phyloP scores from a whole-genome alignment of 2,329 filamentous ascomycete genomes.

The Diaporthe helianthi region DNA sequence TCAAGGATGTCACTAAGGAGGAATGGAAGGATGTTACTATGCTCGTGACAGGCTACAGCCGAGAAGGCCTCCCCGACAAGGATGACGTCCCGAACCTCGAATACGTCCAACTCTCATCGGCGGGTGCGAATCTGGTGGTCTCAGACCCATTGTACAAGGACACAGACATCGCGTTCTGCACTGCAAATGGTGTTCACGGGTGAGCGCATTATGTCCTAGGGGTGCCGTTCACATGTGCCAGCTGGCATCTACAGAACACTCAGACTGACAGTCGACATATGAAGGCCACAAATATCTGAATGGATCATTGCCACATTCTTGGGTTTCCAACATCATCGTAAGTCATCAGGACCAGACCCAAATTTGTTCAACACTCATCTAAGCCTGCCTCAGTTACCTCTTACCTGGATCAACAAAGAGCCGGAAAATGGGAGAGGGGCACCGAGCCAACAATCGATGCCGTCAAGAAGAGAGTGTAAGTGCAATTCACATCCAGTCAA shows the following conservation, averaged over 20 bases:
- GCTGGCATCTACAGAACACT: no score
- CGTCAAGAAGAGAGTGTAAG: conserved; percentile 58
- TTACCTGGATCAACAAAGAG: conserved; percentile 53
- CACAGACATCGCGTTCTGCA: conserved; percentile 58
- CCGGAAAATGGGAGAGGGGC: conserved; percentile 52
- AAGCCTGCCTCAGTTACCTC: conserved; percentile 47
- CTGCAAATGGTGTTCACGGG: conserved; percentile 66
- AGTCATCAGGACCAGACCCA: conserved; percentile 35
- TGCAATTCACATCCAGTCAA: neutral
- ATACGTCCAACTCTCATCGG: conserved; percentile 61
- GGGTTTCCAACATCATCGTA: conserved; percentile 55
- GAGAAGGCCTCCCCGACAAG: conserved; percentile 52
- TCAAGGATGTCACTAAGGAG: conserved; percentile 42
- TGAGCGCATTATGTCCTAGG: conserved; percentile 40
- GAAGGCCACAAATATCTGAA: conserved; percentile 62
- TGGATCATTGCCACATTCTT: conserved; percentile 63
- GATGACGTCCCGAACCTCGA: conserved; percentile 55
- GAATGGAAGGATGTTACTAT: conserved; percentile 59
- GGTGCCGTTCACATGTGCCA: neutral
- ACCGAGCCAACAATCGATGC: conserved; percentile 49
- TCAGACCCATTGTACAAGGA: conserved; percentile 56
- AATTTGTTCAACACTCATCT: neutral
- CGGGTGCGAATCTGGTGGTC: conserved; percentile 59
- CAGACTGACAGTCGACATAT: neutral
- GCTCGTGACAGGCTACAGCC: conserved; percentile 44